Evolutionary conservation across 2,329 filamentous ascomycete genomes (phyloP).

Genomic region (Exophiala alcalophila): DNA sequence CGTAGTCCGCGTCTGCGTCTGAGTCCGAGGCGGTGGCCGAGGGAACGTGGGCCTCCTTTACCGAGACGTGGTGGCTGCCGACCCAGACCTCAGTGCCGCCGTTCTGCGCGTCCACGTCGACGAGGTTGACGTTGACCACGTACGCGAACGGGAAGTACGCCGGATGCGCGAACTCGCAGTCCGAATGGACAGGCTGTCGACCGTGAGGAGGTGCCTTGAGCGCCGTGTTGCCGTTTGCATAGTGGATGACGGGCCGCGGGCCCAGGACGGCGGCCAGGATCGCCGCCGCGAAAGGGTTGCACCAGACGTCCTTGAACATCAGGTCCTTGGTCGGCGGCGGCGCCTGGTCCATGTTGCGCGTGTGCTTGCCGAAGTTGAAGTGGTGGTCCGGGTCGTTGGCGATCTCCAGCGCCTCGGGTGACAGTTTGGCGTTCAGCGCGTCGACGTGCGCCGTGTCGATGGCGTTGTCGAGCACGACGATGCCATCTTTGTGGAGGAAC

Average conservation of each 20-base stretch:
- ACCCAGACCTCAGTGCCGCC: slow-evolving; percentile 53
- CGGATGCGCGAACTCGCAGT: slow-evolving; percentile 49
- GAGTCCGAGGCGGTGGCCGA: background rate
- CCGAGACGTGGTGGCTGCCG: slow-evolving; percentile 46
- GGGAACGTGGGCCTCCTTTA: slow-evolving; percentile 32
- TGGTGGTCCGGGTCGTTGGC: slow-evolving; percentile 31
- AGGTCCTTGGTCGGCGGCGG: slow-evolving; percentile 37
- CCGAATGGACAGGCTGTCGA: slow-evolving; percentile 44
- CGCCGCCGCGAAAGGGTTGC: slow-evolving; percentile 39
- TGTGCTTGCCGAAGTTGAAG: slow-evolving; percentile 36
- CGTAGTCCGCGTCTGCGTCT: slow-evolving; percentile 1
- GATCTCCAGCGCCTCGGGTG: slow-evolving; percentile 36
- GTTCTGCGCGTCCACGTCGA: slow-evolving; percentile 46
- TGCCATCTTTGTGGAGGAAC: slow-evolving; percentile 38
- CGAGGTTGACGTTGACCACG: slow-evolving; percentile 48
- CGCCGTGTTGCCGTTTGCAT: slow-evolving; percentile 43
- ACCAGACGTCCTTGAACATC: slow-evolving; percentile 40
- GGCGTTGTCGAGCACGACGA: slow-evolving; percentile 41
- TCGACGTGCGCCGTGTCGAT: slow-evolving; percentile 36
- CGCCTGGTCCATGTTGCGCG: slow-evolving; percentile 43
- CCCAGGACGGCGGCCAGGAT: slow-evolving; percentile 39
- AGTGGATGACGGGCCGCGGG: slow-evolving; percentile 38
- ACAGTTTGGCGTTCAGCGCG: slow-evolving; percentile 33
- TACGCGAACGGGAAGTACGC: slow-evolving; percentile 48
- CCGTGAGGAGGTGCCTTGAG: slow-evolving; percentile 35